Evolutionary conservation across 768 basidiomycete genomes (phyloP), one percentile per base, ranked within the genome.

Genomic region (Sporobolomyces roseus): DNA sequence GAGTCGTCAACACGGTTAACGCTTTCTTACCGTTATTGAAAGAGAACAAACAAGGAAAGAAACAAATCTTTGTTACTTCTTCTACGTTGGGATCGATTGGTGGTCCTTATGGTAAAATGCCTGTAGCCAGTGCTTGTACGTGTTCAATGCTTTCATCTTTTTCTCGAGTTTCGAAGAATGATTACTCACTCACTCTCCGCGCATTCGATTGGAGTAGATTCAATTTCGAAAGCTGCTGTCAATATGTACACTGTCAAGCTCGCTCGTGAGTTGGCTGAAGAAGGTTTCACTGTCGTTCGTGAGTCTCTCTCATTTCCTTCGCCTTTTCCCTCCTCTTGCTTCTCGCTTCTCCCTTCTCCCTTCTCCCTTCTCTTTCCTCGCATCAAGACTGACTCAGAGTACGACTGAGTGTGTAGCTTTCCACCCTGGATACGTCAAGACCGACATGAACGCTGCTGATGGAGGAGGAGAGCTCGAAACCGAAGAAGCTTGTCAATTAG

Each of bases 1-100:
- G 80, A 32, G 75, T 77, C 29, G 74, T 81, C 17, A 75, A 76
- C 68, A 78, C 79, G 14, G 79, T 76, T 65, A 79, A 80, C 72
- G 74, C 73, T 8, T 80, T 82, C 76, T 77, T 82, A 13, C 81
- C 81, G 13, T 75, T 82, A 29, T 74, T 82, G 49, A 48, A 45
- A 10, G 16, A 55, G 38, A 41, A 41, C 67, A 64, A n/a, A n/a
- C n/a, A n/a, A 14, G 0, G 46, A 6, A 48, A n/a, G 30, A 73
- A 70, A 59, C 58, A 66, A 56, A 65, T 73, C 52, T 63, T 64
- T 35, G 60, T 66, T 23, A 46, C 51, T 38, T 54, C 54, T 10
- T 58, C 50, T 8, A 21, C 6, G 6, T 13, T 46, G 12, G 45
- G 45, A 46, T 36, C 46, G 14, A 21, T 63, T 50, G 68, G 51